Percentiles rank a stretch among this genome's conserved stretches.
Evolutionary conservation across 306 rosid species (phyloP).

Genomic region (Delonix regia): DNA sequence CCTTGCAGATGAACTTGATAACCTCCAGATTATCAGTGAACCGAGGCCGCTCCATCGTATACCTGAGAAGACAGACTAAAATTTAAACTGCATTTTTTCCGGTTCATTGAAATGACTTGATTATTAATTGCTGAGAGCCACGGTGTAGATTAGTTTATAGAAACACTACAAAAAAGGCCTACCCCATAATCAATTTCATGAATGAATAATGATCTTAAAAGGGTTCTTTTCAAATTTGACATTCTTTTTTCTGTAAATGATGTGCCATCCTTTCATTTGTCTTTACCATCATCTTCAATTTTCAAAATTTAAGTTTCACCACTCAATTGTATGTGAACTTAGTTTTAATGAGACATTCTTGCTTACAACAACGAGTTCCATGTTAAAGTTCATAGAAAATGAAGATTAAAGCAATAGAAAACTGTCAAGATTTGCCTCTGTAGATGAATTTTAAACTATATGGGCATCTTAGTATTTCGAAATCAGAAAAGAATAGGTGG

Average conservation of each 20-base stretch:
- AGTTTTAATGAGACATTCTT: neutral
- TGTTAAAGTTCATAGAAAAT: neutral
- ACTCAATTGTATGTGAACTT: neutral
- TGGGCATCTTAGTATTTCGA: no score
- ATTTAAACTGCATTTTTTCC: slow-evolving; percentile 22
- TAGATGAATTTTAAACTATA: neutral
- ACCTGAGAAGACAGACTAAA: slow-evolving; percentile 42
- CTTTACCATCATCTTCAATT: neutral
- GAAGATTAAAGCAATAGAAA: neutral
- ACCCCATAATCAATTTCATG: neutral
- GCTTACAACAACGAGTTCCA: neutral
- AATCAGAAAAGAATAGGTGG: no score
- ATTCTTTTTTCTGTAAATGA: neutral
- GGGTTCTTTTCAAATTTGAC: neutral
- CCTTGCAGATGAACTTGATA: slow-evolving; percentile 96
- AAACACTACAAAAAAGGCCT: neutral
- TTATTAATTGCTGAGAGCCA: no score
- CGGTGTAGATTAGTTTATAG: neutral
- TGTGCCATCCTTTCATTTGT: neutral
- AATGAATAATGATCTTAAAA: neutral
- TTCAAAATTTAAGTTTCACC: neutral
- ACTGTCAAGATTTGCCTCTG: neutral
- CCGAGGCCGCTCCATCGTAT: slow-evolving; percentile 95
- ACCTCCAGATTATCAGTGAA: slow-evolving; percentile 94
- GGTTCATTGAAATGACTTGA: no score